Evolutionary conservation across 139 green algal genomes (phyloP), one percentile per base, ranked within the genome.

Genomic region (Klebsormidium nitens): DNA sequence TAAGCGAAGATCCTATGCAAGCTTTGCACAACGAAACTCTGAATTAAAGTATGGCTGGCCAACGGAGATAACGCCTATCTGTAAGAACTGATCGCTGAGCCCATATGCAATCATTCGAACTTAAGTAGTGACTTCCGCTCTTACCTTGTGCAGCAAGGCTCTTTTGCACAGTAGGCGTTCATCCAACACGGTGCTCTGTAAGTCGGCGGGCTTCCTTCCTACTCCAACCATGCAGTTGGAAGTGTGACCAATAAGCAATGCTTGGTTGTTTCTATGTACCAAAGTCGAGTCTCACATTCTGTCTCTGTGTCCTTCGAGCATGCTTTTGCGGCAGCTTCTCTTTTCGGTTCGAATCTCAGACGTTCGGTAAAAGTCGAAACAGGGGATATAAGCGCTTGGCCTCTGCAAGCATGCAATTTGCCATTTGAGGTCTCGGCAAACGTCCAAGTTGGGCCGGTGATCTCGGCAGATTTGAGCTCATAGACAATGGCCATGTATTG

Each of bases 121-220:
- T 34, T 17, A 17, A 28, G 31, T 69, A 1, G 6, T 38, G 2
- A 11, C 8, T 34, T 32, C 1, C 2, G 28, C 23, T 3, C 19
- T 3, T 14, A 28, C n/a, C 28, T 26, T 2, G 38, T 19, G 32
- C 50, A 74, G 83, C 75, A 0, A 77, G 82, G 23, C 76, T 96
- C 26, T 95, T 82, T 74, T 86, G 75, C 57, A 96, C 90, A 1
- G 86, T 89, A n/a, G 90, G 90, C 0, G 85, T 91, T 66, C 90
- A 96, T 70, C 90, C 90, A 14, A 96, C 89, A 2, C 82, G 90
- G 11, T 91, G 83, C 63, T 69, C 65, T 14, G 66, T 74, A 38
- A 66, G 66, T 46, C 6, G n/a, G 1, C 8, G 1, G 44, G 3
- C 1, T 65, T 26, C 34, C 5, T 17, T 42, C 36, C n/a, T 0